These are phyloP conservation scores for Cladophialophora psammophila DNA, from an alignment of 2,329 filamentous ascomycete genomes.

Conservation along the genomic window DNA sequence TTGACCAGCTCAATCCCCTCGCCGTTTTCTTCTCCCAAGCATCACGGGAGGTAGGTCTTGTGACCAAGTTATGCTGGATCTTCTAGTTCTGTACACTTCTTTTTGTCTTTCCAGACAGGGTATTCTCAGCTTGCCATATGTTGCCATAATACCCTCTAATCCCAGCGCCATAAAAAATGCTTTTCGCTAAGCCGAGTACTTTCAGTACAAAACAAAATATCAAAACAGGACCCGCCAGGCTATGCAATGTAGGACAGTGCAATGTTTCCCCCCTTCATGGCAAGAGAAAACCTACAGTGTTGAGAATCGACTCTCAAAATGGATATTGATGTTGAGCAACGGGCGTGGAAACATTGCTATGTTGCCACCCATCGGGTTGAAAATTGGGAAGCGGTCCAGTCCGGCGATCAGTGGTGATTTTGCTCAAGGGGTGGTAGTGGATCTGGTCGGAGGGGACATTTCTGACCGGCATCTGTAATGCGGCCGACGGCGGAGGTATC, in stretches of 20 bases:
- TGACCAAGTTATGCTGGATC: conserved; percentile 4
- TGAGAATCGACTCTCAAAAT: conserved; percentile 18
- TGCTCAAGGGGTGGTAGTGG: conserved; percentile 81
- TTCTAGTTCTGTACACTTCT: conserved; percentile 33
- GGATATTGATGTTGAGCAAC: conserved; percentile 36
- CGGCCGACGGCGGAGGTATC: conserved; percentile 81
- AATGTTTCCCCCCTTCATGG: neutral
- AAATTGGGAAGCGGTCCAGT: conserved; percentile 72
- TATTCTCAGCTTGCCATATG: conserved; percentile 6
- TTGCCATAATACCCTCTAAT: conserved; percentile 21
- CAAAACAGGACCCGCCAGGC: conserved; percentile 22
- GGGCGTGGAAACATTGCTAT: conserved; percentile 39
- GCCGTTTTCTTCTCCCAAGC: neutral
- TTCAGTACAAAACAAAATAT: conserved; percentile 9
- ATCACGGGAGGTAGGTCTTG: neutral
- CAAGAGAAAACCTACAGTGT: conserved; percentile 11
- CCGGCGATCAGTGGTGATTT: conserved; percentile 68
- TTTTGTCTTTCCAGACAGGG: conserved; percentile 8
- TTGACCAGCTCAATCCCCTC: neutral
- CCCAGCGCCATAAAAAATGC: conserved; percentile 24
- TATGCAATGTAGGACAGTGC: conserved; percentile 31
- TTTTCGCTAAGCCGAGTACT: conserved; percentile 22
- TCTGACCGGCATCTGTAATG: conserved; percentile 76
- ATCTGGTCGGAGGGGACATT: conserved; percentile 72
- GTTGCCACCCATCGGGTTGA: conserved; percentile 54